phyloP scores from a whole-genome alignment of 1,284 basidiomycete genomes.

The Apiotrichum mycotoxinovorans region DNA sequence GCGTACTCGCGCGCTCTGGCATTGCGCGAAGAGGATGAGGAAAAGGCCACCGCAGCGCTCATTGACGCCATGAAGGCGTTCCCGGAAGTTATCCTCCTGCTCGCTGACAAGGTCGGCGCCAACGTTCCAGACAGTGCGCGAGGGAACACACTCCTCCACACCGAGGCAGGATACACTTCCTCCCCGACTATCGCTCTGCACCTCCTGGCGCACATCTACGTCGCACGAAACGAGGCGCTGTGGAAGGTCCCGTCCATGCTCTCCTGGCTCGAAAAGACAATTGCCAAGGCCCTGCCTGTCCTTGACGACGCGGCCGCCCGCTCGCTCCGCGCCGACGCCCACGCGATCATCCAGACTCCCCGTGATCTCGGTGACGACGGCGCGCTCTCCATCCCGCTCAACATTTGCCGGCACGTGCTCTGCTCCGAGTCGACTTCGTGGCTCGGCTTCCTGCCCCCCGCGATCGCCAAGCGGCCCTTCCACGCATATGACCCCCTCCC shows the following conservation, averaged over 20 bases:
- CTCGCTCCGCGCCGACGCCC: constrained; percentile 30
- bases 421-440: constrained; percentile 61
- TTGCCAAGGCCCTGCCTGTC: constrained; percentile 22
- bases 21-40: constrained; percentile 60
- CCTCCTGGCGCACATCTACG: constrained; percentile 80
- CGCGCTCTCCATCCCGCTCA: constrained; percentile 37
- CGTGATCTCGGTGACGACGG: constrained; percentile 33
- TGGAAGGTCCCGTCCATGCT: constrained; percentile 72
- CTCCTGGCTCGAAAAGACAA: constrained; percentile 65
- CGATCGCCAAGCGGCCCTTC: constrained; percentile 51
- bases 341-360: constrained; percentile 48
- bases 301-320: constrained; percentile 28
- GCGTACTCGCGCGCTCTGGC: constrained; percentile 71
- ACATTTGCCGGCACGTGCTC: constrained; percentile 68
- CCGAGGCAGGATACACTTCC: constrained; percentile 63
- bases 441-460: constrained; percentile 67
- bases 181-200: constrained; percentile 52
- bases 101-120: constrained; percentile 78
- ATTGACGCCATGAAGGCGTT: constrained; percentile 69
- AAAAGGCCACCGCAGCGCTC: constrained; percentile 63
- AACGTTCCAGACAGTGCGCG: constrained; percentile 60
- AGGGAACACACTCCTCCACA: constrained; percentile 61
- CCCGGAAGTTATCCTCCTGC: constrained; percentile 70
- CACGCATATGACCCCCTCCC: constrained; percentile 78
- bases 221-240: constrained; percentile 64